These are phyloP conservation scores for Microstroma glucosiphilum DNA, from an alignment of 1,284 basidiomycete genomes.

Conservation along the genomic window DNA sequence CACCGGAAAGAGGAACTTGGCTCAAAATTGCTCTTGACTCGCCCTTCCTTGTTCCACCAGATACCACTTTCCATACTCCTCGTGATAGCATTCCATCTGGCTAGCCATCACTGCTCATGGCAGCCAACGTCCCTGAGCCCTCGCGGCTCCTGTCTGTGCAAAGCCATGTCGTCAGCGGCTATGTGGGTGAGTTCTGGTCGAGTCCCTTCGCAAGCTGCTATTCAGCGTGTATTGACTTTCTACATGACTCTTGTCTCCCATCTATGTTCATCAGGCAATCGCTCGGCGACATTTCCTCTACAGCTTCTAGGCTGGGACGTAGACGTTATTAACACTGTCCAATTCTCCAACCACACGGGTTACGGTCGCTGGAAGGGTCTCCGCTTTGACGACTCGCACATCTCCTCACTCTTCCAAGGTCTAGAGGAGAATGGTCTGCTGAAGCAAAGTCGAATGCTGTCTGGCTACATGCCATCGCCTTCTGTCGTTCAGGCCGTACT, in stretches of 20 bases:
- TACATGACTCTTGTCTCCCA: constrained; percentile 3
- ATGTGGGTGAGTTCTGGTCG: constrained; percentile 65
- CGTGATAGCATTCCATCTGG: too few species aligned
- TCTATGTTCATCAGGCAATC: constrained; percentile 59
- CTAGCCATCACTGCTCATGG: too few species aligned
- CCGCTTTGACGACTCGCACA: constrained; percentile 51
- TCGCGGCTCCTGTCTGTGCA: constrained; percentile 61
- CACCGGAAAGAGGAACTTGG: too few species aligned
- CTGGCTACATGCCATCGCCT: constrained; percentile 81
- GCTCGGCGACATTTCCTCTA: constrained; percentile 85
- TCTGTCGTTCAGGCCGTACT: constrained; percentile 68
- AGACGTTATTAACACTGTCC: constrained; percentile 90
- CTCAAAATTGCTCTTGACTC: too few species aligned
- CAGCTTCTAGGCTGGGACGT: constrained; percentile 94
- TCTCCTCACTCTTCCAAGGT: constrained; percentile 49
- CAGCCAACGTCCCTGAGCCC: constrained; percentile 2
- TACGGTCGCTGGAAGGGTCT: constrained; percentile 53
- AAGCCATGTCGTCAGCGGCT: constrained; percentile 88
- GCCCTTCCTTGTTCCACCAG: too few species aligned
- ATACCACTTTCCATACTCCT: too few species aligned
- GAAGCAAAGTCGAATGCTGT: constrained; percentile 38
- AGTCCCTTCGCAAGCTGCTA: background rate
- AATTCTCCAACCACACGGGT: constrained; percentile 84
- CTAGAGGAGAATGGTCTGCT: constrained; percentile 38
- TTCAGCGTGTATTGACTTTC: constrained; percentile 3